Evolutionary conservation across 257 asterid species (phyloP).

Genomic region (Rauvolfia tetraphylla): DNA sequence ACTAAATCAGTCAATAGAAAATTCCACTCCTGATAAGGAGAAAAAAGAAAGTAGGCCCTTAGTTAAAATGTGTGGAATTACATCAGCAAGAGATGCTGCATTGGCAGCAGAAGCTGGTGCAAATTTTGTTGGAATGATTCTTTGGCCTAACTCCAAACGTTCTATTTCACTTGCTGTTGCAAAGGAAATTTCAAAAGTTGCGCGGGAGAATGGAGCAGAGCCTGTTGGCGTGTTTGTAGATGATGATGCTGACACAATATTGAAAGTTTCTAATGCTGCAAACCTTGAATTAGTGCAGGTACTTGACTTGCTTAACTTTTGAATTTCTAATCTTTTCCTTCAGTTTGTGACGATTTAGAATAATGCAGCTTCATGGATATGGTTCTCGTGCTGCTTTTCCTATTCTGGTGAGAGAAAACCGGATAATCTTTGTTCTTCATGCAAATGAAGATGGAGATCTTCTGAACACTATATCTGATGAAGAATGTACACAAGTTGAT

Average conservation of each 20-base stretch:
- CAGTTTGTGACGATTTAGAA: conserved; percentile 6
- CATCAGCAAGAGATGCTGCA: conserved; percentile 84
- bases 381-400: conserved; percentile 77
- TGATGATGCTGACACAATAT: conserved; percentile 73
- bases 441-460: conserved; percentile 68
- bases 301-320: conserved; percentile 13
- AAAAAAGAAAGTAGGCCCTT: conserved; percentile 43
- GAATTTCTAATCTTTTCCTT: conserved; percentile 16
- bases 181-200: conserved; percentile 77
- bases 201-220: conserved; percentile 65
- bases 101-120: conserved; percentile 96
- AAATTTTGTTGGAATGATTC: conserved; percentile 82
- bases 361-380: conserved; percentile 80
- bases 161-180: conserved; percentile 71
- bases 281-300: conserved; percentile 93
- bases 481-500: conserved; percentile 70
- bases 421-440: conserved; percentile 77
- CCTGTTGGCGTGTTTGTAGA: conserved; percentile 96
- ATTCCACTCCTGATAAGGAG: conserved; percentile 20
- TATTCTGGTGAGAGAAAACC: conserved; percentile 41
- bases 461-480: conserved; percentile 65
- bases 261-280: conserved; percentile 61
- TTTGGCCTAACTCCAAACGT: conserved; percentile 91
- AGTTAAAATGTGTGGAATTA: conserved; percentile 93
- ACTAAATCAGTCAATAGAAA: conserved; percentile 29